phyloP scores from a whole-genome alignment of 78 protist genomes.

The Dictyostelium firmibasis region DNA sequence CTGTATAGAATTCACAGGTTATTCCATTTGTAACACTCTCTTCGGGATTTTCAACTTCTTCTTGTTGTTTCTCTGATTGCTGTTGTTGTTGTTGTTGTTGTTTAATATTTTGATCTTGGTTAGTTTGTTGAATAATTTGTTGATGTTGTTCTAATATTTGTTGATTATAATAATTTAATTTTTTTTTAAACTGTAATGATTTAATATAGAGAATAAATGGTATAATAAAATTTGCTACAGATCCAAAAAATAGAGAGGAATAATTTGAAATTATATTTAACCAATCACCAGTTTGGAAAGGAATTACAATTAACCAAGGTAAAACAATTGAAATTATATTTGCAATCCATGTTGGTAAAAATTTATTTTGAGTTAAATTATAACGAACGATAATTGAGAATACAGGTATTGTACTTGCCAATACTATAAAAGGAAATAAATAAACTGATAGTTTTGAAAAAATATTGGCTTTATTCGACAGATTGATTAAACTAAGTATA shows the following conservation, averaged over 20 bases:
- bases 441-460: constrained; percentile 54
- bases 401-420: constrained; percentile 65
- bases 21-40: neutral
- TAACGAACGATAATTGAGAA: constrained; percentile 78
- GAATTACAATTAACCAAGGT: constrained; percentile 66
- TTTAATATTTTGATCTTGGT: neutral
- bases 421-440: constrained; percentile 63
- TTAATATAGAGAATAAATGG: constrained; percentile 23
- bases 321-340: constrained; percentile 16
- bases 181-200: constrained; percentile 11
- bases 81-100: too few relatives aligned
- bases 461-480: constrained; percentile 5
- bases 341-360: neutral
- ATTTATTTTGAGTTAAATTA: constrained; percentile 40
- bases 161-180: neutral
- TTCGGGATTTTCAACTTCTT: neutral
- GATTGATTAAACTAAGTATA: constrained; percentile 24
- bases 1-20: neutral
- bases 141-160: neutral
- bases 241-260: constrained; percentile 4
- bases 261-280: constrained; percentile 36
- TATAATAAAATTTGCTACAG: constrained; percentile 38
- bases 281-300: constrained; percentile 71
- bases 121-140: neutral
- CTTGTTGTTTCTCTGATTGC: neutral